Evolutionary conservation across 805 yeast species (phyloP).

Genomic region (Brettanomyces bruxellensis): DNA sequence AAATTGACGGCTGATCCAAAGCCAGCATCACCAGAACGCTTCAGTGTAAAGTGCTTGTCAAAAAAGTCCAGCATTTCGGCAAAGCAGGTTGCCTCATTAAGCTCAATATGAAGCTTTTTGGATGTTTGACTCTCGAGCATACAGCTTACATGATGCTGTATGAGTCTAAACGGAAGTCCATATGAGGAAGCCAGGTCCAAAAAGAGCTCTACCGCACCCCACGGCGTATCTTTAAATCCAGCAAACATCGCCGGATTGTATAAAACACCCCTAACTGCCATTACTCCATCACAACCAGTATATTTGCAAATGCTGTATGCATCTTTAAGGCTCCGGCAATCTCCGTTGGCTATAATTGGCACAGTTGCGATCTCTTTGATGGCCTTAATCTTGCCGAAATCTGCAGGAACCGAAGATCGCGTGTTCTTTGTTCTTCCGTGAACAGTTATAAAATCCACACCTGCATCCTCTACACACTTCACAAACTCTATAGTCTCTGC

Average conservation of each 20-base stretch:
- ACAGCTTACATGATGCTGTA: constrained; percentile 82
- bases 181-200: constrained; percentile 70
- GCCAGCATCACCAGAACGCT: constrained; percentile 57
- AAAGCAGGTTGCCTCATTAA: constrained; percentile 54
- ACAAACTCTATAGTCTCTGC: constrained; percentile 69
- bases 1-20: constrained; percentile 42
- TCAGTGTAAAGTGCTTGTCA: constrained; percentile 58
- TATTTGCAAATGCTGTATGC: constrained; percentile 48
- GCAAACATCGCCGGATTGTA: constrained; percentile 83
- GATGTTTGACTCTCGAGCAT: constrained; percentile 60
- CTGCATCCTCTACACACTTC: constrained; percentile 66
- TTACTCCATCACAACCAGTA: constrained; percentile 85
- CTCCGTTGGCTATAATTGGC: constrained; percentile 98
- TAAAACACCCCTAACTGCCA: constrained; percentile 89
- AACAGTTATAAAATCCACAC: constrained; percentile 89
- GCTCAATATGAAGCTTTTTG: constrained; percentile 40
- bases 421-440: constrained; percentile 88
- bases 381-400: constrained; percentile 68
- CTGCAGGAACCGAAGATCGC: constrained; percentile 75
- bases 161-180: constrained; percentile 76
- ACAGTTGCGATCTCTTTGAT: constrained; percentile 49
- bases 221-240: constrained; percentile 68
- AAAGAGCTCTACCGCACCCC: constrained; percentile 83
- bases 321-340: constrained; percentile 64
- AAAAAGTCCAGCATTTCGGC: constrained; percentile 76